Evolutionary conservation across 345 rosid genomes (phyloP), one percentile per base, ranked within the genome.

Genomic region (Ceriops zippeliana): DNA sequence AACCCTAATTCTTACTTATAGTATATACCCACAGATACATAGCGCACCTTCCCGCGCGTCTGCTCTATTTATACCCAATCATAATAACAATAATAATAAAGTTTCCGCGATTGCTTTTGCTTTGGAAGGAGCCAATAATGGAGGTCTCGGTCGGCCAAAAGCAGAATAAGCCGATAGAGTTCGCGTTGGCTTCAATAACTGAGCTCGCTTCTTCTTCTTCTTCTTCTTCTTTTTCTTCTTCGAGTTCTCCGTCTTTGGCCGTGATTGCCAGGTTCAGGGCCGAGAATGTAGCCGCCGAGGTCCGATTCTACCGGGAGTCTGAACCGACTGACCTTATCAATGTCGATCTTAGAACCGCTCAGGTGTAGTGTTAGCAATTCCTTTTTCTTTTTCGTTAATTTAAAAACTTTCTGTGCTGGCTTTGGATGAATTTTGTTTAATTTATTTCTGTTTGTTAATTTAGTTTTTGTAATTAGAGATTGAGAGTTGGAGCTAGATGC

Each of bases 151-250:
- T 61, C 2, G 66, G 26, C n/a, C 73, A 52, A 32, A 79, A 77
- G 63, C 69, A 70, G 19, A 52, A 61, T 62, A 82, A 76, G 58
- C 80, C 78, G 69, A 66, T 73, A 22, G 87, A 86, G 81, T 84
- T 86, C 74, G 61, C 80, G 67, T 78, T 92, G 69, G 85, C 77
- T 1, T 83, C 98, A 6, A 69, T 86, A 37, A 65, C 87, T 35
- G 88, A 85, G 66, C 90, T 89, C 20, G 72, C 90, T 38, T 66
- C 89, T 31, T 67, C 90, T 57, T 71, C 83, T 15, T 66, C 89
- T 31, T 67, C 90, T 57, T 71, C 82, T 15, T 24, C 26, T 24
- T 24, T 1, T 24, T 62, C 80, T 31, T 52, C 89, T 37, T 78
- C 82, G 7, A 42, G 16, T 38, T 32, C 70, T 52, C 52, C 58